These are phyloP conservation scores for Trypanosoma avium DNA, from an alignment of 208 protist species.

Conservation along the genomic window DNA sequence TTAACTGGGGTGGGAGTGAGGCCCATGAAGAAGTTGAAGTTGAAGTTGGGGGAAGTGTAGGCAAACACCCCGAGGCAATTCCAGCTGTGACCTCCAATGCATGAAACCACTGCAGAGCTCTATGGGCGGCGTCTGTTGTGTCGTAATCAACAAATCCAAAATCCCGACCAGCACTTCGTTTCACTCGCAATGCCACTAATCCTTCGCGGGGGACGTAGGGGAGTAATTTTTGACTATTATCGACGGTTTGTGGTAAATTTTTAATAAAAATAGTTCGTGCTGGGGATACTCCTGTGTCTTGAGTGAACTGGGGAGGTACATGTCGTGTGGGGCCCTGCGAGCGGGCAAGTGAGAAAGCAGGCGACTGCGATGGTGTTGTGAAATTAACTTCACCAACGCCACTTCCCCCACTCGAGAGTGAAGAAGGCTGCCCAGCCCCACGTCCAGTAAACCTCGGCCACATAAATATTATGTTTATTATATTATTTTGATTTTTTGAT, in stretches of 20 bases:
- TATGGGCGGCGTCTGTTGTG: constrained; percentile 25
- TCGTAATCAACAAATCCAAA: constrained; percentile 67
- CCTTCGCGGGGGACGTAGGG: constrained; percentile 55
- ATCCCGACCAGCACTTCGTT: constrained; percentile 37
- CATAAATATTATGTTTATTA: too few relatives aligned
- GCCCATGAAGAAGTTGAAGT: background rate
- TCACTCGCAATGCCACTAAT: constrained; percentile 43
- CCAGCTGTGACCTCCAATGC: constrained; percentile 22
- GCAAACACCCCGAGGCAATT: constrained; percentile 23
- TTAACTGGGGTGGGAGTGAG: background rate
- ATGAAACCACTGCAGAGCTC: constrained; percentile 56
- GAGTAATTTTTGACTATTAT: constrained; percentile 38
- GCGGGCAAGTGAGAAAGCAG: too few relatives aligned
- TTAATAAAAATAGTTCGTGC: constrained; percentile 51
- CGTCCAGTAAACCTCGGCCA: background rate
- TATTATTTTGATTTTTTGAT: too few relatives aligned
- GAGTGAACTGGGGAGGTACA: background rate
- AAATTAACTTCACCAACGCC: too few relatives aligned
- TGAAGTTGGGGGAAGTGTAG: too few relatives aligned
- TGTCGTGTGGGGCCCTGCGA: background rate
- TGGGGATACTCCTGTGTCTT: background rate
- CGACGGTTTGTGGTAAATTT: constrained; percentile 38
- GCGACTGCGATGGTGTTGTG: too few relatives aligned
- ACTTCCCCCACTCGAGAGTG: background rate
- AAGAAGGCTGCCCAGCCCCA: background rate